Evolutionary conservation across 2,329 filamentous ascomycete genomes (phyloP).

Genomic region (Venturia pyrina): DNA sequence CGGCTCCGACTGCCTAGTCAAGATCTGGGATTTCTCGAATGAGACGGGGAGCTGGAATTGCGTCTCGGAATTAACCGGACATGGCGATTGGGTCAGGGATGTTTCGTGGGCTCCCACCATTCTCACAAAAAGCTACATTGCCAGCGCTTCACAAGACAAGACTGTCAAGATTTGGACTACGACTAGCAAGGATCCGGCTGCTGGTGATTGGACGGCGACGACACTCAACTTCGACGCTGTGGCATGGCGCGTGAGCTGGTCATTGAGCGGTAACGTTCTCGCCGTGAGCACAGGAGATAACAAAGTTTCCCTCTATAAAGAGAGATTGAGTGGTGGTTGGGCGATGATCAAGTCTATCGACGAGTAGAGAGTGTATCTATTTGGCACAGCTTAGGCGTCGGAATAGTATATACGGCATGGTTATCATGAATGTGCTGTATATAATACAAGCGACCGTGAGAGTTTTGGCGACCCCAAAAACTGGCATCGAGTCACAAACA

Average conservation of each 20-base stretch:
- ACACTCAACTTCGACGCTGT: conserved; percentile 79
- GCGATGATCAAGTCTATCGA: conserved; percentile 95
- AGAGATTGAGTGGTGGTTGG: conserved; percentile 94
- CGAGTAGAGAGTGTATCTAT: conserved; percentile 43
- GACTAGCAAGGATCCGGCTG: conserved; percentile 21
- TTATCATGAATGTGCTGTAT: neutral
- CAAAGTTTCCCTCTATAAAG: conserved; percentile 96
- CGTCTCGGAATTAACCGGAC: conserved; percentile 61
- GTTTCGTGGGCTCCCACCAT: conserved; percentile 96
- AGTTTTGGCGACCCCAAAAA: neutral
- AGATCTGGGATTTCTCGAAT: conserved; percentile 78
- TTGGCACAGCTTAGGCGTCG: neutral
- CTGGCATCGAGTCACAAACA: neutral
- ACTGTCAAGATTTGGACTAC: conserved; percentile 93
- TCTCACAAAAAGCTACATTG: conserved; percentile 92
- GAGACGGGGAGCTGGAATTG: conserved; percentile 25
- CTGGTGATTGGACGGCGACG: conserved; percentile 68
- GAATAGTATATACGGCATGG: neutral
- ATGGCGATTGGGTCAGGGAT: conserved; percentile 94
- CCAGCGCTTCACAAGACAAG: conserved; percentile 90
- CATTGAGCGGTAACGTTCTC: conserved; percentile 88
- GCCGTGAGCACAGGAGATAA: conserved; percentile 92
- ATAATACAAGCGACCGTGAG: neutral
- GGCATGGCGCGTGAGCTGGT: conserved; percentile 97
- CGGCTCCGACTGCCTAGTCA: conserved; percentile 85